Base-by-base conservation (phyloP, 352 stramenopile genomes). In the Peronospora tabacina region DNA sequence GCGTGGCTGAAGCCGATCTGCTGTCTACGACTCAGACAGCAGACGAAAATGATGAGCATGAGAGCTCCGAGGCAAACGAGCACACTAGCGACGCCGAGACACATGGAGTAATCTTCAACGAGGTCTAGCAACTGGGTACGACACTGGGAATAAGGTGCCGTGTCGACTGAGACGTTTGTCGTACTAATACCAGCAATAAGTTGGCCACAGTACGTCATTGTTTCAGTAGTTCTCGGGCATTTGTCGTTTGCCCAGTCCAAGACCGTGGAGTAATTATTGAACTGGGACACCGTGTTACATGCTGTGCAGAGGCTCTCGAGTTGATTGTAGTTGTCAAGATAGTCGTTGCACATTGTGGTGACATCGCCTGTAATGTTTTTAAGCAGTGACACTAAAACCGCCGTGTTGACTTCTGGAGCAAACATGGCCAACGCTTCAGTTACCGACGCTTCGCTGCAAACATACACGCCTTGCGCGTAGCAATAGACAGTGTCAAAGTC, bases 171-270 rank as follows among this genome's bases (percentile, higher is more conserved):
- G 39, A 49, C 50, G 33, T 63, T 66, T n/a, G 52, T 52, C 10
- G 16, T 16, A 19, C 32, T 63, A 7, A 11, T 36, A 16, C 13
- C 11, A 36, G 11, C 11, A 11, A 36, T 36, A 5, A 36, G 32
- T 36, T 36, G 11, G 5, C 32, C 76, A 41, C 81, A 92, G 63
- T 74, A 92, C n/a, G 67, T 35, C 26, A 77, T 44, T 38, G 72
- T 85, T 5, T 55, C 49, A 33, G 58, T 62, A 4, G 70, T 80
- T 38, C 78, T 63, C 3, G 78, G 78, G 42, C 81, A 92, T 64
- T 92, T 37, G 49, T 82, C 68, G 59, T 90, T 82, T 7, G 78
- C 72, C 81, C 81, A 92, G 48, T 86, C 70, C 20, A 90, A 66
- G n/a, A 92, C 65, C 24, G 59, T 58, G n/a, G 72, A 79, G 43